Evolutionary conservation across 2,329 filamentous ascomycete genomes (phyloP).

Genomic region (Verticillium nonalfalfae): DNA sequence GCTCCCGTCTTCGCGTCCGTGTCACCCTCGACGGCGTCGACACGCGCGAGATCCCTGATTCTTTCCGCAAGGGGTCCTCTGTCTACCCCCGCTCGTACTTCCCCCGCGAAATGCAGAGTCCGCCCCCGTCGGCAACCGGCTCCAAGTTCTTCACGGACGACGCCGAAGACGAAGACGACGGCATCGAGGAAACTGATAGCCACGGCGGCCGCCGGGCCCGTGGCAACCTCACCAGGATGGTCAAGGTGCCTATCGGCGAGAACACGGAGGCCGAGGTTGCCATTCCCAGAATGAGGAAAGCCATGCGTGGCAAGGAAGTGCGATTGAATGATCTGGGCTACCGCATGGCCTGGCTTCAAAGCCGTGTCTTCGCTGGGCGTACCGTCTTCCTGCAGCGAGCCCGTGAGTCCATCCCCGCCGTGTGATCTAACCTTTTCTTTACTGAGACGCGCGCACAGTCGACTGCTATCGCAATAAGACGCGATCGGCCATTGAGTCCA

Average conservation of each 20-base stretch:
- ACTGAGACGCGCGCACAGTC: slow-evolving; percentile 43
- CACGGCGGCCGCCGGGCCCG: slow-evolving; percentile 28
- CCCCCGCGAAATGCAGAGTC: slow-evolving; percentile 85
- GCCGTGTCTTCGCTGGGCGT: slow-evolving; percentile 79
- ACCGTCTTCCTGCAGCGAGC: slow-evolving; percentile 87
- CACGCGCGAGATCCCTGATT: slow-evolving; percentile 93
- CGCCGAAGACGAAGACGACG: slow-evolving; percentile 51
- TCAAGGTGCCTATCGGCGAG: slow-evolving; percentile 60
- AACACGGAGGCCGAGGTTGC: slow-evolving; percentile 67
- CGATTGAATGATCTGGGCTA: slow-evolving; percentile 89
- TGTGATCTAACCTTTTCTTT: not conserved
- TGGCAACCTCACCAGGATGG: slow-evolving; percentile 33
- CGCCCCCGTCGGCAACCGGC: slow-evolving; percentile 68
- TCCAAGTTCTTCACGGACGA: slow-evolving; percentile 70
- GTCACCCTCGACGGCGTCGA: slow-evolving; percentile 91
- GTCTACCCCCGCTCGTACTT: slow-evolving; percentile 92
- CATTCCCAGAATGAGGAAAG: slow-evolving; percentile 67
- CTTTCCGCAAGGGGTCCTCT: slow-evolving; percentile 82
- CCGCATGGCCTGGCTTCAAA: slow-evolving; percentile 95
- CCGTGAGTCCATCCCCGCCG: slow-evolving; percentile 52
- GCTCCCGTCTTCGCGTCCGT: slow-evolving; percentile 76
- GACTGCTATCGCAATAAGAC: slow-evolving; percentile 94
- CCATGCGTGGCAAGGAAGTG: slow-evolving; percentile 73
- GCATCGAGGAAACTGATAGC: slow-evolving; percentile 43
- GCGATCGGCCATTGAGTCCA: slow-evolving; percentile 68